Percentiles rank a stretch among this genome's conserved stretches.
phyloP scores from a whole-genome alignment of 371 early-diverging fungal genomes.

The Amoeboradix gromovi region DNA sequence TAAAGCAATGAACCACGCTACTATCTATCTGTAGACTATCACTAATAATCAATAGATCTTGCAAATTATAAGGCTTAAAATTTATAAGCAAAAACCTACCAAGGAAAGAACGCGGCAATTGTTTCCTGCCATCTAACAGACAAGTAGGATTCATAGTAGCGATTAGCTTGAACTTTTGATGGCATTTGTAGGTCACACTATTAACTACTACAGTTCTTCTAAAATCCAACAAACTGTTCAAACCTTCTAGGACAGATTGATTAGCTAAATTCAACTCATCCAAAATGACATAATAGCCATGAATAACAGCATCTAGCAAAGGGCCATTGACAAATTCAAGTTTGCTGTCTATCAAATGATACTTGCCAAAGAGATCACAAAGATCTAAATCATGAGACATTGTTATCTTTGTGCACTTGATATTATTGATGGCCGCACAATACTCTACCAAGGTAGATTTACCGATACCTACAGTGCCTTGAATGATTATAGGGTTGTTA shows the following conservation, averaged over 20 bases:
- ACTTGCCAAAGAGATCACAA: slow-evolving; percentile 93
- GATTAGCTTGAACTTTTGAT: slow-evolving; percentile 68
- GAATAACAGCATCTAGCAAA: slow-evolving; percentile 76
- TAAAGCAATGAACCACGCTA: no score
- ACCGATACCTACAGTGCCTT: slow-evolving; percentile 88
- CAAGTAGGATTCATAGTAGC: slow-evolving; percentile 94
- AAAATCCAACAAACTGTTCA: slow-evolving; percentile 95
- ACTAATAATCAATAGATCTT: no score
- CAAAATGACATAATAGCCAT: slow-evolving; percentile 88
- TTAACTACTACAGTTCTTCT: slow-evolving; percentile 79
- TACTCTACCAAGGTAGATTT: slow-evolving; percentile 81
- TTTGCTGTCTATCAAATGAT: slow-evolving; percentile 41
- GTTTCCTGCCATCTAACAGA: slow-evolving; percentile 93
- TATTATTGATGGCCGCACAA: slow-evolving; percentile 48
- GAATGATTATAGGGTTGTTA: slow-evolving; percentile 74
- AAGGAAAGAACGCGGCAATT: slow-evolving; percentile 88
- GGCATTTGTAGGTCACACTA: slow-evolving; percentile 55
- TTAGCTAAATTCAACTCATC: slow-evolving; percentile 98
- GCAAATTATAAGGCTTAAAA: not conserved
- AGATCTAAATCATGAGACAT: slow-evolving; percentile 96
- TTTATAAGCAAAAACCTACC: slow-evolving; percentile 65
- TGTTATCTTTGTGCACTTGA: slow-evolving; percentile 77
- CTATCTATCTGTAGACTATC: no score
- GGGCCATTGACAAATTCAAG: slow-evolving; percentile 92
- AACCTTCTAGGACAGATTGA: slow-evolving; percentile 95